phyloP scores from a whole-genome alignment of 371 early-diverging fungal genomes.

The Syncephalis fuscata region DNA sequence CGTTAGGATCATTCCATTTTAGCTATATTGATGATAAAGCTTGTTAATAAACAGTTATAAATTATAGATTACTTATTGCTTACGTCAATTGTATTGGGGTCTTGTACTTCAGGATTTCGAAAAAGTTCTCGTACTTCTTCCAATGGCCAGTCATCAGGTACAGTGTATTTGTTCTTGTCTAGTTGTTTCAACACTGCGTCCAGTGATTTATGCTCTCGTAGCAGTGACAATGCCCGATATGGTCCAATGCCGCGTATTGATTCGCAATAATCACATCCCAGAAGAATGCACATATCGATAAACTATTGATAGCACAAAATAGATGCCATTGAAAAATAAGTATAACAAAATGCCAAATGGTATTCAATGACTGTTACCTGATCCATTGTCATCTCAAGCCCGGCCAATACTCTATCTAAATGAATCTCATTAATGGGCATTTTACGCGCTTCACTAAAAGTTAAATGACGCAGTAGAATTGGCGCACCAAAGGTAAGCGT shows the following conservation, averaged over 20 bases:
- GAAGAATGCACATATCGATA: conserved; percentile 96
- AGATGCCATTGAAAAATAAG: not conserved
- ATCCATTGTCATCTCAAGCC: conserved; percentile 55
- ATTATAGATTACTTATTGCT: conserved; percentile 7
- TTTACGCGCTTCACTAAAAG: conserved; percentile 86
- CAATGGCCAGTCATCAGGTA: conserved; percentile 86
- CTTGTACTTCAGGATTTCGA: conserved; percentile 54
- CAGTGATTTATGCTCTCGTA: conserved; percentile 77
- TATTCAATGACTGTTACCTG: conserved; percentile 23
- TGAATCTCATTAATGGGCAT: conserved; percentile 88
- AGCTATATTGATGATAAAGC: conserved; percentile 21
- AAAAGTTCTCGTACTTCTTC: conserved; percentile 89
- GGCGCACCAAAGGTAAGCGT: conserved; percentile 94
- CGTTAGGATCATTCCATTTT: conserved; percentile 79
- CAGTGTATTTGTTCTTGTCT: conserved; percentile 52
- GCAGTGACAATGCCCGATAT: conserved; percentile 71
- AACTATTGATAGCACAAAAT: conserved; percentile 37
- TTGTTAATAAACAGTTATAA: not conserved
- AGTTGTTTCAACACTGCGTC: conserved; percentile 72
- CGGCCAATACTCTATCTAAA: conserved; percentile 67
- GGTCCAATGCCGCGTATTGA: conserved; percentile 96
- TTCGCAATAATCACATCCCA: conserved; percentile 99
- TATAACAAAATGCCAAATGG: not conserved
- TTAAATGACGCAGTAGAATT: conserved; percentile 88
- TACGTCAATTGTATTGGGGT: conserved; percentile 44